Evolutionary conservation across 2,329 filamentous ascomycete species (phyloP), one percentile per base, ranked within the genome.

Genomic region (Zymoseptoria ardabiliae): DNA sequence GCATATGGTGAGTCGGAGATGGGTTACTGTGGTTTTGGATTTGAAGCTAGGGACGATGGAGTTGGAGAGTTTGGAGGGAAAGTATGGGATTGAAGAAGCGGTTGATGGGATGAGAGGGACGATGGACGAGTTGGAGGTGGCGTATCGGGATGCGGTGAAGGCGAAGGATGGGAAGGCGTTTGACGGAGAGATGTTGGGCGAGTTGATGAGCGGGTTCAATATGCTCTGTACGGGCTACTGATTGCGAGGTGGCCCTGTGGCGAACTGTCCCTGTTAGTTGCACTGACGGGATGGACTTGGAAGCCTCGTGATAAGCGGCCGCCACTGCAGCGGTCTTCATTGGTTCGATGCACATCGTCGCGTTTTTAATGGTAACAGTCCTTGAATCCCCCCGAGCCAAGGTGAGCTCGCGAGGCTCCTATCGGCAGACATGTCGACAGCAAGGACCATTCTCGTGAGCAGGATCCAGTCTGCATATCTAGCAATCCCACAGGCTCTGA

Each of bases 1-100:
- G 6, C 63, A 67, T 45, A 66, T 66, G 66, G 53, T 65, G 1
- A 53, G 55, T 25, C 57, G 58, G 54, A 59, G 63, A n/a, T 67
- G 64, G 63, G 13, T 68, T 2, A 58, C 35, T 10, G 55, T 64
- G n/a, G 50, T 59, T 21, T 50, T 69, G 22, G 66, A 69, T 54
- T 23, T 69, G 45, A 60, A 60, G 48, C 54, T 56, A 2, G 65
- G 63, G 1, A 57, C n/a, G 10, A 59, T 69, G 55, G 52, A 57
- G 20, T 3, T 61, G 11, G 61, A 60, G 20, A 54, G 54, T 4
- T 7, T 28, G 21, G 50, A 45, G 2, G 45, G 10, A 2, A n/a
- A 54, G 51, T 20, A 54, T 8, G 50, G 35, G 21, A 25, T 17
- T 41, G 35, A 41, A 13, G 35, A 17, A 41, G 35, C 2, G 35